Evolutionary conservation across 495 filamentous ascomycete genomes (phyloP).

Genomic region (Pseudoneurospora amorphoporcata): DNA sequence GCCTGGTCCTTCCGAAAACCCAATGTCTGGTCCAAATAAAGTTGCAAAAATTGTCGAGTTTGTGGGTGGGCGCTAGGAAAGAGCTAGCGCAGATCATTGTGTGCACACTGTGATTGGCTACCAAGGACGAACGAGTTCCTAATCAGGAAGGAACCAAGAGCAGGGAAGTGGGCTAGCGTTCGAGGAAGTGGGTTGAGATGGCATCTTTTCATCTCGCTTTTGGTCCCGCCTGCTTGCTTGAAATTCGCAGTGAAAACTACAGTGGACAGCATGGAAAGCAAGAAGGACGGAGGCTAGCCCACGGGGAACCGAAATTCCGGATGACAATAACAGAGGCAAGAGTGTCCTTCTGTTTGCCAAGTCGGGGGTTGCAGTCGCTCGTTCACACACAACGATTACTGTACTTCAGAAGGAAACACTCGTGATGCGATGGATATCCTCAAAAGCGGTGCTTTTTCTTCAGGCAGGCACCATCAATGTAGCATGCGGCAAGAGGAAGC

Average conservation of each 20-base stretch:
- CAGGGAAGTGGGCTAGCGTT: background rate
- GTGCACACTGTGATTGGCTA: constrained; percentile 7
- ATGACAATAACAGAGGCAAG: background rate
- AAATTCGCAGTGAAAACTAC: background rate
- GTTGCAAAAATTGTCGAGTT: background rate
- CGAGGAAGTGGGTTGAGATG: background rate
- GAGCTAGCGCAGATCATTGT: background rate
- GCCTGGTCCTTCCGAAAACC: background rate
- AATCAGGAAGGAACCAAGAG: constrained; percentile 15
- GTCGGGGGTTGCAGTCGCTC: too few relatives aligned
- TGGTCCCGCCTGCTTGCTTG: background rate
- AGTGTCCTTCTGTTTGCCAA: background rate
- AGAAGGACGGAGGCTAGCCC: background rate
- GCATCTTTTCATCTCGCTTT: background rate
- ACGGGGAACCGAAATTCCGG: background rate
- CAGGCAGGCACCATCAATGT: background rate
- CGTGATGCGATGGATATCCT: background rate
- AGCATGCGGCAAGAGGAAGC: background rate
- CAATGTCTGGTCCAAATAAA: background rate
- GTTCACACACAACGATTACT: background rate
- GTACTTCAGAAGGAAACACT: background rate
- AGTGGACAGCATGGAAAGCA: background rate
- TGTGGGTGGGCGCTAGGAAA: background rate
- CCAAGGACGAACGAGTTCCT: constrained; percentile 8
- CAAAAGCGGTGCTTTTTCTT: background rate